These are phyloP conservation scores for Aspergillus amoenus DNA, from an alignment of 2,329 filamentous ascomycete genomes.

Conservation along the genomic window DNA sequence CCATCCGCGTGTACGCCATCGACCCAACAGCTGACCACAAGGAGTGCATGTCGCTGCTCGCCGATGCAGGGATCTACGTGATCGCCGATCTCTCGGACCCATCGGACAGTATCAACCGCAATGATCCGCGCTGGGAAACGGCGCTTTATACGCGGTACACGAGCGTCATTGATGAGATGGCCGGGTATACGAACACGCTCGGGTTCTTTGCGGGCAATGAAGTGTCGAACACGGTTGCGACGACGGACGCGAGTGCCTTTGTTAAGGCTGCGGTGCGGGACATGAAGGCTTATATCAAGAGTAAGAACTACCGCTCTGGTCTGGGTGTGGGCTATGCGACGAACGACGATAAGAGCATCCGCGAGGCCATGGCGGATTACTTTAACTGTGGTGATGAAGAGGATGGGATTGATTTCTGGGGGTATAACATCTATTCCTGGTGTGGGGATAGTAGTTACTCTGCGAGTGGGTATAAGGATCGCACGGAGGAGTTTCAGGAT, in stretches of 20 bases:
- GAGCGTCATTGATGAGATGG: slow-evolving; percentile 73
- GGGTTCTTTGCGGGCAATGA: slow-evolving; percentile 99
- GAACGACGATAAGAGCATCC: slow-evolving; percentile 83
- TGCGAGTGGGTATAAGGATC: slow-evolving; percentile 74
- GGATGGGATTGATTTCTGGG: slow-evolving; percentile 87
- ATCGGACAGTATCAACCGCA: slow-evolving; percentile 76
- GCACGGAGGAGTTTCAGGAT: slow-evolving; percentile 78
- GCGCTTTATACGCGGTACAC: slow-evolving; percentile 77
- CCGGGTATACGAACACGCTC: slow-evolving; percentile 80
- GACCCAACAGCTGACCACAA: slow-evolving; percentile 75
- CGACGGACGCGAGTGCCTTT: slow-evolving; percentile 84
- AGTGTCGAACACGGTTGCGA: slow-evolving; percentile 82
- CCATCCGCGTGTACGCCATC: slow-evolving; percentile 89
- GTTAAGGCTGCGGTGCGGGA: slow-evolving; percentile 97
- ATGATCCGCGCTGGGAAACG: slow-evolving; percentile 73
- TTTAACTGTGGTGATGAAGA: slow-evolving; percentile 78
- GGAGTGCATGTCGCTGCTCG: slow-evolving; percentile 77
- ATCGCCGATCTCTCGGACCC: slow-evolving; percentile 86
- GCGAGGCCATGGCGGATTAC: slow-evolving; percentile 79
- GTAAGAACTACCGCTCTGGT: slow-evolving; percentile 70
- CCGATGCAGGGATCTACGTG: slow-evolving; percentile 86
- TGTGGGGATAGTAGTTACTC: slow-evolving; percentile 78
- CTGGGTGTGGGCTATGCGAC: slow-evolving; percentile 93
- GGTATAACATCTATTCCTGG: slow-evolving; percentile 99
- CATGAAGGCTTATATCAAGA: slow-evolving; percentile 86